A percentile compares a stretch with the other conserved stretches of the same genome.
phyloP scores from a whole-genome alignment of 805 yeast species.

The Yarrowia sp. region DNA sequence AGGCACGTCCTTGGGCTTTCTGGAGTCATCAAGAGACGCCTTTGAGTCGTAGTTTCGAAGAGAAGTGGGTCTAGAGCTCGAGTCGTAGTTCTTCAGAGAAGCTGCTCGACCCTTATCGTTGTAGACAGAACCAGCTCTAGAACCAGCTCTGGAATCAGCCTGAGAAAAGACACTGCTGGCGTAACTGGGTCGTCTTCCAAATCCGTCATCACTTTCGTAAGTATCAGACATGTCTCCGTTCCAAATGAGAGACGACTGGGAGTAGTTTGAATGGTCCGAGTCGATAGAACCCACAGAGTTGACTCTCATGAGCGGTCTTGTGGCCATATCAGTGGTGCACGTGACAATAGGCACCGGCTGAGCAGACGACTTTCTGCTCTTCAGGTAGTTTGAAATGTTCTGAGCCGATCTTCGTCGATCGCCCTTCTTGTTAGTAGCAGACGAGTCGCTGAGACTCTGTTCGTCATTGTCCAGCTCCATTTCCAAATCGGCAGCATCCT shows the following conservation, averaged over 20 bases:
- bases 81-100: not conserved
- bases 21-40: not conserved
- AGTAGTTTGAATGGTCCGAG: not conserved
- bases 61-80: too few species aligned
- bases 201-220: conserved; percentile 18
- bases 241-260: conserved; percentile 11
- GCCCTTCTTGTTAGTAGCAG: not conserved
- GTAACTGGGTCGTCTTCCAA: conserved; percentile 14
- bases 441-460: conserved; percentile 1
- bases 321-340: not conserved
- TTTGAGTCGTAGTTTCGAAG: too few species aligned
- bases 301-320: not conserved
- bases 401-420: conserved; percentile 12
- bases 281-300: conserved; percentile 11
- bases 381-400: conserved; percentile 8
- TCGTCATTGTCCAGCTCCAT: conserved; percentile 14
- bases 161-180: conserved; percentile 24
- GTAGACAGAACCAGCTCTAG: not conserved
- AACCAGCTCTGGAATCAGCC: conserved; percentile 15
- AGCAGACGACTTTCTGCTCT: not conserved
- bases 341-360: not conserved
- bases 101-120: not conserved
- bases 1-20: not conserved
- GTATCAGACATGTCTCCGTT: conserved; percentile 17
- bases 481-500: conserved; percentile 12